Percentiles rank a stretch among this genome's conserved stretches.
Conservation (phyloP, 208 protist genomes). For the Wallacemonas collosoma region DNA sequence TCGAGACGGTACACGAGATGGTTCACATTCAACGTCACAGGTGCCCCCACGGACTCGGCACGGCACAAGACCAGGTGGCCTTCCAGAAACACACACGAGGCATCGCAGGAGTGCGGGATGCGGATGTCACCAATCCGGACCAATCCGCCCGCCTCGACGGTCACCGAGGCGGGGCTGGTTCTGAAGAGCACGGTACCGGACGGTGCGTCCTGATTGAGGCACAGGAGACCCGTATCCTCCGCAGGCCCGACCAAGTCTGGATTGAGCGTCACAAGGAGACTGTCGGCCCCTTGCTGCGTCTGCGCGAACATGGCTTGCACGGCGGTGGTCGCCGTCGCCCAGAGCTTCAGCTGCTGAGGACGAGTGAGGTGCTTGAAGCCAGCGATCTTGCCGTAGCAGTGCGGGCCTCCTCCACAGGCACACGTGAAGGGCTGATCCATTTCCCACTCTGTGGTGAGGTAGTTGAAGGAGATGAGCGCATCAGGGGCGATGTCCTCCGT, state of each 20-base stretch:
- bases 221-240: slow-evolving; percentile 36
- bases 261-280: slow-evolving; percentile 57
- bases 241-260: slow-evolving; percentile 42
- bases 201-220: slow-evolving; percentile 43
- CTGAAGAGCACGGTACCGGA: slow-evolving; percentile 74
- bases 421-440: slow-evolving; percentile 83
- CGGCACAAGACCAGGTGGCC: slow-evolving; percentile 55
- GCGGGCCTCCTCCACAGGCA: slow-evolving; percentile 52
- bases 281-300: slow-evolving; percentile 42
- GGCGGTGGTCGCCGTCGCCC: slow-evolving; percentile 52
- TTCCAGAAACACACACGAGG: slow-evolving; percentile 61
- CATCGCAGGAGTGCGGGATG: slow-evolving; percentile 71
- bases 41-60: slow-evolving; percentile 37
- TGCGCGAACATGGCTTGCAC: slow-evolving; percentile 66
- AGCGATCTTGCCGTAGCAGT: slow-evolving; percentile 63
- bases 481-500: slow-evolving; percentile 58
- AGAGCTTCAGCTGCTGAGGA: slow-evolving; percentile 58
- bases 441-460: slow-evolving; percentile 89
- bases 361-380: slow-evolving; percentile 67
- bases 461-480: slow-evolving; percentile 85
- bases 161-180: slow-evolving; percentile 19
- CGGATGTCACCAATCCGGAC: slow-evolving; percentile 61
- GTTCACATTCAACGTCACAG: slow-evolving; percentile 77
- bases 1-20: slow-evolving; percentile 60
- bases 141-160: slow-evolving; percentile 34